phyloP scores from a whole-genome alignment of 2,329 filamentous ascomycete genomes.

The Cordyceps tenuipes region DNA sequence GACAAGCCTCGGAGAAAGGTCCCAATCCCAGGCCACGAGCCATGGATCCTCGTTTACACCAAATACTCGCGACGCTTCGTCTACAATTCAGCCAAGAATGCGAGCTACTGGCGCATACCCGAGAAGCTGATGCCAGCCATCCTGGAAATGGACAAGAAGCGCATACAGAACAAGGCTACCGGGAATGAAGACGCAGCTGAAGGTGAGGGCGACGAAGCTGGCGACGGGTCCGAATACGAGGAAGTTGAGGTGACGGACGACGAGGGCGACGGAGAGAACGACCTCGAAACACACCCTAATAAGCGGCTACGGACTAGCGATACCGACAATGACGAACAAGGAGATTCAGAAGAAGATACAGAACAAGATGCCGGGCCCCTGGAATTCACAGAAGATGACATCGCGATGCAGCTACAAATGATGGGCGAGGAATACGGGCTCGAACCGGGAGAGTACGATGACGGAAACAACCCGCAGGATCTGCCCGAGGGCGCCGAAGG shows the following conservation, averaged over 20 bases:
- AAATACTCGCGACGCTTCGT: constrained; percentile 85
- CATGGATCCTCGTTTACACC: constrained; percentile 90
- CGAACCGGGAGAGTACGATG: constrained; percentile 68
- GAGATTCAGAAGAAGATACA: constrained; percentile 47
- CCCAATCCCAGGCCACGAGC: constrained; percentile 69
- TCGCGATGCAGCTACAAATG: constrained; percentile 80
- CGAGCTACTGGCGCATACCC: constrained; percentile 94
- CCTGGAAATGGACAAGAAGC: constrained; percentile 61
- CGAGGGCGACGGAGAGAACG: constrained; percentile 30
- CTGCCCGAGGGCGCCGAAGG: constrained; percentile 68
- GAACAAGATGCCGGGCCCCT: constrained; percentile 46
- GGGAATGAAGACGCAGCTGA: constrained; percentile 14
- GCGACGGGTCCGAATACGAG: constrained; percentile 66
- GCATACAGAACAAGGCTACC: constrained; percentile 50
- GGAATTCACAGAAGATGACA: constrained; percentile 91
- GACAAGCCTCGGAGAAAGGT: constrained; percentile 79
- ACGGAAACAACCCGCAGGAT: constrained; percentile 44
- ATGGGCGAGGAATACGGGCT: constrained; percentile 83
- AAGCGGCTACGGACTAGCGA: constrained; percentile 53
- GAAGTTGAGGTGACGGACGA: constrained; percentile 56
- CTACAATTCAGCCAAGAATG: constrained; percentile 75
- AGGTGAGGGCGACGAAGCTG: constrained; percentile 16
- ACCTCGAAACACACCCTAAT: constrained; percentile 37
- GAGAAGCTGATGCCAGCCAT: constrained; percentile 76
- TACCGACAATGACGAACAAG: constrained; percentile 45